Evolutionary conservation across 768 basidiomycete genomes (phyloP), one percentile per base, ranked within the genome.

Genomic region (Lentinus brumalis): DNA sequence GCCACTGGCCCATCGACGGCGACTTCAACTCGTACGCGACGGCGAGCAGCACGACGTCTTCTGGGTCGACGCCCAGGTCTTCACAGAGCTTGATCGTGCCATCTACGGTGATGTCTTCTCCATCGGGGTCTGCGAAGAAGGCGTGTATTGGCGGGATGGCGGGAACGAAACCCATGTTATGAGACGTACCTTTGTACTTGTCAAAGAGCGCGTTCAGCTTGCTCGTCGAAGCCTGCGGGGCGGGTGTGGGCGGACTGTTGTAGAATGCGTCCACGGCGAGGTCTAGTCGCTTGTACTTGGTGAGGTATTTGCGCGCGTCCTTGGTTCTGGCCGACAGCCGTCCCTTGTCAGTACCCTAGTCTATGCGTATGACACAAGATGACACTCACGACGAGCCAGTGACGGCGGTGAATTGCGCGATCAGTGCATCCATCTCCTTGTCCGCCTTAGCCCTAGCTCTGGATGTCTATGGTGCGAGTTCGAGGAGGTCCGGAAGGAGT

Each of bases 11-110:
- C 53, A 96, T 77, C 60, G 76, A 68, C 0, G 88, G 89, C 5
- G 90, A 90, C 69, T 89, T 87, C 29, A 94, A 81, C 67, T 94
- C 91, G 67, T 81, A 92, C 9, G 93, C 94, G 42, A 96, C 77
- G 5, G 89, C 85, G 45, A 96, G 82, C 53, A 96, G 77, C 8
- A 93, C 91, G 26, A 91, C 87, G 67, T 95, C 91, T 63, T 92
- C 91, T 1, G 88, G 89, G 66, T 91, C 78, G 15, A 91, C 85
- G 1, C 69, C 75, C 1, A 92, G 76, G 66, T 91, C 91, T 65
- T 83, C 76, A 62, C 93, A 92, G 49, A 94, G 76, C 69, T 77
- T 80, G 73, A 94, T 85, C 18, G 94, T 95, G 0, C 93, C 94
- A 60, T 94, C 86, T 30, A 92, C 82, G 4, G 80, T 78, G 64